Conservation (phyloP, 2,329 filamentous ascomycete species). For the Aaosphaeria pasadenensis region DNA sequence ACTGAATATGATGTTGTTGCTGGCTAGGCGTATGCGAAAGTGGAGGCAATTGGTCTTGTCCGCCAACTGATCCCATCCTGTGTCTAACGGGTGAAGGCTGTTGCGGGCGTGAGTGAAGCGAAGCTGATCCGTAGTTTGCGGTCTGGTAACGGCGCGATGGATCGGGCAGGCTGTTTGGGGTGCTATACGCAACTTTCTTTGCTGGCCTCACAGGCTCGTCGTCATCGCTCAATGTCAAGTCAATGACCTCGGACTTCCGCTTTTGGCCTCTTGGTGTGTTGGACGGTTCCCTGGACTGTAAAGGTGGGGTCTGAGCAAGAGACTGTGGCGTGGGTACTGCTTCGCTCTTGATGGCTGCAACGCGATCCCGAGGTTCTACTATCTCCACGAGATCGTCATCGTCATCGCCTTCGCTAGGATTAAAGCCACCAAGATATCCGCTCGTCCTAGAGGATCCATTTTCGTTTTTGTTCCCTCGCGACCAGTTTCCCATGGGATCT, state of each 20-base stretch:
- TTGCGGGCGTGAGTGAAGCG: slow-evolving; percentile 16
- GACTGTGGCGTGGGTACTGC: slow-evolving; percentile 34
- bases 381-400: slow-evolving; percentile 48
- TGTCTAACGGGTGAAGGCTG: too few relatives aligned
- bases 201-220: slow-evolving; percentile 40
- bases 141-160: slow-evolving; percentile 25
- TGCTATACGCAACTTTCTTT: slow-evolving; percentile 42
- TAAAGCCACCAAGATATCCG: slow-evolving; percentile 7
- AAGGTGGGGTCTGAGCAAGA: slow-evolving; percentile 42
- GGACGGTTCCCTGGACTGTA: slow-evolving; percentile 44
- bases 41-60: not conserved
- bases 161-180: slow-evolving; percentile 35
- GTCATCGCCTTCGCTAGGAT: slow-evolving; percentile 34
- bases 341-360: slow-evolving; percentile 41
- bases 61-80: too few relatives aligned
- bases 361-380: slow-evolving; percentile 27
- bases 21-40: too few relatives aligned
- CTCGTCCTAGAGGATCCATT: slow-evolving; percentile 35
- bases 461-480: slow-evolving; percentile 44
- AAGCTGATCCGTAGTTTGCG: slow-evolving; percentile 14
- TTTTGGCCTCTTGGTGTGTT: slow-evolving; percentile 39
- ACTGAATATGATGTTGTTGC: too few relatives aligned
- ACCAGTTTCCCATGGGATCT: slow-evolving; percentile 82
- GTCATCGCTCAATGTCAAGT: slow-evolving; percentile 48
- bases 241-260: slow-evolving; percentile 46